phyloP scores from a whole-genome alignment of 2,329 filamentous ascomycete genomes.

The Thermoascus crustaceus region DNA sequence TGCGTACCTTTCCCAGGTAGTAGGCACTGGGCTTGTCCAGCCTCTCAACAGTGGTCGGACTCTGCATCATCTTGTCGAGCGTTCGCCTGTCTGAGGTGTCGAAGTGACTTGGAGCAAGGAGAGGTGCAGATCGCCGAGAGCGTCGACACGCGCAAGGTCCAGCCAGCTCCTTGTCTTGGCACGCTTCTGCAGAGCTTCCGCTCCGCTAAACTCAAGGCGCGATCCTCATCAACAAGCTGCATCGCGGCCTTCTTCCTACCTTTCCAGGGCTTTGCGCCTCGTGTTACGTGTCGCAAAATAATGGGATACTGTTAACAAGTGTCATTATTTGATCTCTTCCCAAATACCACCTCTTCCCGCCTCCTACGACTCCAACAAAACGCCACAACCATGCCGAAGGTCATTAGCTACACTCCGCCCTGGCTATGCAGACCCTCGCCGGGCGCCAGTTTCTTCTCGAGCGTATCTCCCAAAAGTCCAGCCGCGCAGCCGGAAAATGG shows the following conservation, averaged over 20 bases:
- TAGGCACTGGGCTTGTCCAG: constrained; percentile 94
- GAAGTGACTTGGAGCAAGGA: background rate
- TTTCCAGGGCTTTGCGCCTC: background rate
- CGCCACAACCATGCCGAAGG: constrained; percentile 62
- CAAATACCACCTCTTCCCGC: background rate
- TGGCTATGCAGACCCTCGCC: constrained; percentile 76
- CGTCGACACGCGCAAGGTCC: constrained; percentile 4
- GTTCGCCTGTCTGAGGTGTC: background rate
- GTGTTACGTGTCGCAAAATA: background rate
- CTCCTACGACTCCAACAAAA: constrained; percentile 9
- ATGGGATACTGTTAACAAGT: background rate
- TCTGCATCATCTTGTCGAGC: constrained; percentile 17
- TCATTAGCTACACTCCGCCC: constrained; percentile 74
- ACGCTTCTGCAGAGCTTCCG: constrained; percentile 1
- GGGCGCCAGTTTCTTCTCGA: constrained; percentile 67
- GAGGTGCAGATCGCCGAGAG: constrained; percentile 4
- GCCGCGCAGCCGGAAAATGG: constrained; percentile 18
- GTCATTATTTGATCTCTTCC: background rate
- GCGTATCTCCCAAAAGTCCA: constrained; percentile 38
- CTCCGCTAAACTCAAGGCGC: constrained; percentile 1
- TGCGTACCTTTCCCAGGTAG: constrained; percentile 67
- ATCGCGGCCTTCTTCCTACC: too few relatives aligned
- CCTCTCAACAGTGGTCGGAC: constrained; percentile 65
- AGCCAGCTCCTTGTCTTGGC: constrained; percentile 15
- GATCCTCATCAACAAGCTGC: too few relatives aligned